A percentile compares a stretch with the other conserved stretches of the same genome.
phyloP scores from a whole-genome alignment of 306 rosid species.

The Cucurbita maxima region DNA sequence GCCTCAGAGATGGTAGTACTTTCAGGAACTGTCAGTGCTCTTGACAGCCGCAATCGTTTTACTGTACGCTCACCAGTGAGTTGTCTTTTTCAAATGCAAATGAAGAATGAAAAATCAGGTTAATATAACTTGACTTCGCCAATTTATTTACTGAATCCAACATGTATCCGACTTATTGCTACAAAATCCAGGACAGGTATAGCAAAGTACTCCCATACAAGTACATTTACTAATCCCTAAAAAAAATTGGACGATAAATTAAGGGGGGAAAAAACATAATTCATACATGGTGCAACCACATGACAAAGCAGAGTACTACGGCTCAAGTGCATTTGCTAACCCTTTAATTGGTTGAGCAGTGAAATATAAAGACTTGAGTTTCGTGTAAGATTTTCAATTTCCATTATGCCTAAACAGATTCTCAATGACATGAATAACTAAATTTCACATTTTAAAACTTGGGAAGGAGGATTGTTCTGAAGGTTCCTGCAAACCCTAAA shows the following conservation, averaged over 20 bases:
- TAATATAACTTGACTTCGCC: not conserved
- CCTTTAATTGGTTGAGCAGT: not conserved
- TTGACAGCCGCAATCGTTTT: slow-evolving; percentile 62
- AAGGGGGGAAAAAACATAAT: not conserved
- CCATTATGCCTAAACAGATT: not conserved
- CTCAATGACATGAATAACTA: not conserved
- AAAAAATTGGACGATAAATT: not conserved
- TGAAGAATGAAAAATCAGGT: not conserved
- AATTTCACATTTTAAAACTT: not conserved
- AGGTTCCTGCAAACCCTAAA: not conserved
- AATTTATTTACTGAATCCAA: not conserved
- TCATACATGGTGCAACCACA: not conserved
- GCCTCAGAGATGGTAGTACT: slow-evolving; percentile 63
- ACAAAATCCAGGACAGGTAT: not conserved
- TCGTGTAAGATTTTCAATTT: not conserved
- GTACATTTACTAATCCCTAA: not conserved
- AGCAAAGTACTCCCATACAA: not conserved
- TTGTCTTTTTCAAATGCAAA: slow-evolving; percentile 43
- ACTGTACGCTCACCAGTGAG: slow-evolving; percentile 73
- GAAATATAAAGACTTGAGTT: not conserved
- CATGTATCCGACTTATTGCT: not conserved
- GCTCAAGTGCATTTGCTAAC: not conserved
- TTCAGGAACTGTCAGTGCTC: slow-evolving; percentile 91
- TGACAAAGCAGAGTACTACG: not conserved
- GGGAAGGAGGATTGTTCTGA: not conserved